Conservation (phyloP, 257 asterid species). For the Forsythia suspensa region DNA sequence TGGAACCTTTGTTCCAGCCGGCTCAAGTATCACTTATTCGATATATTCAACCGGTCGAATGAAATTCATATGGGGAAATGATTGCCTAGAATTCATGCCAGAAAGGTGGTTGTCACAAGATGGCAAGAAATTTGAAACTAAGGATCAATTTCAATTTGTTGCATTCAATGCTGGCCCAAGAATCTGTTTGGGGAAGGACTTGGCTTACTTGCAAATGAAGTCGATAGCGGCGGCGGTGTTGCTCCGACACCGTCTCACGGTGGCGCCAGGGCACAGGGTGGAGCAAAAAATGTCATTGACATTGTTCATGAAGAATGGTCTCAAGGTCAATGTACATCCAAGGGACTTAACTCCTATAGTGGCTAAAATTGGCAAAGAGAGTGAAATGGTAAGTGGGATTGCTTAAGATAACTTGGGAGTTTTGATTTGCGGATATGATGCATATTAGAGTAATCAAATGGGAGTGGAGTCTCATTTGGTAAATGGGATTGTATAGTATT, state of each 20-base stretch:
- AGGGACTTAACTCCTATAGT: conserved; percentile 47
- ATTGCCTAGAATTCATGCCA: conserved; percentile 55
- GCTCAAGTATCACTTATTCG: conserved; percentile 60
- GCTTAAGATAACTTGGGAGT: background rate
- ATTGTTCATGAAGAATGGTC: conserved; percentile 64
- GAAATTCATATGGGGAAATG: conserved; percentile 66
- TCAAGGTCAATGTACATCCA: conserved; percentile 44
- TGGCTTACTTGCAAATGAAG: conserved; percentile 64
- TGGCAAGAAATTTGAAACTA: conserved; percentile 33
- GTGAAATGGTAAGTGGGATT: conserved; percentile 18
- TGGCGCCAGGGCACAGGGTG: conserved; percentile 55
- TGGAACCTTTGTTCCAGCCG: conserved; percentile 63
- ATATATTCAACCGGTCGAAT: conserved; percentile 61
- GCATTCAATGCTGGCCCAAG: conserved; percentile 67
- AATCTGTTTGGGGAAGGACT: conserved; percentile 56
- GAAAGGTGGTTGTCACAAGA: conserved; percentile 65
- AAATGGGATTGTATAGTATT: background rate
- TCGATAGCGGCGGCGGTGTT: conserved; percentile 58
- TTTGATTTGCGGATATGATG: conserved; percentile 17
- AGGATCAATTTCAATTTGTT: conserved; percentile 47
- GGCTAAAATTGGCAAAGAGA: conserved; percentile 34
- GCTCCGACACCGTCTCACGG: conserved; percentile 50
- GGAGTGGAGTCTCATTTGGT: background rate
- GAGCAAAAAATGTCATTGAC: conserved; percentile 68
- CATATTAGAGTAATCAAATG: background rate